Percentiles rank a stretch among this genome's conserved stretches.
phyloP scores from a whole-genome alignment of 176 grass and related monocot genomes.

The Thalia dealbata region DNA sequence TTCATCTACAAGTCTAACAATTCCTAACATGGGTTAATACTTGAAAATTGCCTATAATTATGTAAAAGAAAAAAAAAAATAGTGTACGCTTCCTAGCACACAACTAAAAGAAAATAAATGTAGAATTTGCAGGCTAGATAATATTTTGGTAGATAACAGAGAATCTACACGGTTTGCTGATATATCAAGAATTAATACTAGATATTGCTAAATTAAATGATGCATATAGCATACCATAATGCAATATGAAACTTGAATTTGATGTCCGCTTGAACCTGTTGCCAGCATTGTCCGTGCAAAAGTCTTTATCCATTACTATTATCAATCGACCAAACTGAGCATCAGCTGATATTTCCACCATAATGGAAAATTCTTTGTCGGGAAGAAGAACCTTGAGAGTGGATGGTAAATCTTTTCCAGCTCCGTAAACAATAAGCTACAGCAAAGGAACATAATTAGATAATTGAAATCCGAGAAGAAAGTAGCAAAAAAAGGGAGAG shows the following conservation, averaged over 20 bases:
- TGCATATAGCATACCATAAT: slow-evolving; percentile 41
- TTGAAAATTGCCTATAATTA: too few species aligned
- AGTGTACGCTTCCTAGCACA: too few species aligned
- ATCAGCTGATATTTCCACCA: slow-evolving; percentile 32
- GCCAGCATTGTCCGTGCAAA: slow-evolving; percentile 65
- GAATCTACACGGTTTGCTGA: not conserved
- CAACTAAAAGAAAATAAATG: too few species aligned
- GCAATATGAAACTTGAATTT: slow-evolving; percentile 73
- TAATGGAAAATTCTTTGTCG: slow-evolving; percentile 40
- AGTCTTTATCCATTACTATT: slow-evolving; percentile 56
- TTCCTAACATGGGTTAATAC: not conserved
- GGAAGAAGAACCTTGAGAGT: slow-evolving; percentile 46
- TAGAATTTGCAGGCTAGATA: not conserved
- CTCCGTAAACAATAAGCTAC: slow-evolving; percentile 78
- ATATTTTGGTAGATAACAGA: not conserved
- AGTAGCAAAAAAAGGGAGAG: not conserved
- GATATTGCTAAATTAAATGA: not conserved
- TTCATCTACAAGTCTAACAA: not conserved
- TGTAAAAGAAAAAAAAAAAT: too few species aligned
- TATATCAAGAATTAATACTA: not conserved
- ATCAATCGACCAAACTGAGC: slow-evolving; percentile 59
- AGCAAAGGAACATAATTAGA: not conserved
- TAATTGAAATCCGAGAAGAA: not conserved
- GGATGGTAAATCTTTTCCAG: slow-evolving; percentile 52
- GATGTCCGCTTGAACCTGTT: slow-evolving; percentile 56